Conservation (phyloP, 176 grass and related monocot genomes). For the Luzula sylvatica region DNA sequence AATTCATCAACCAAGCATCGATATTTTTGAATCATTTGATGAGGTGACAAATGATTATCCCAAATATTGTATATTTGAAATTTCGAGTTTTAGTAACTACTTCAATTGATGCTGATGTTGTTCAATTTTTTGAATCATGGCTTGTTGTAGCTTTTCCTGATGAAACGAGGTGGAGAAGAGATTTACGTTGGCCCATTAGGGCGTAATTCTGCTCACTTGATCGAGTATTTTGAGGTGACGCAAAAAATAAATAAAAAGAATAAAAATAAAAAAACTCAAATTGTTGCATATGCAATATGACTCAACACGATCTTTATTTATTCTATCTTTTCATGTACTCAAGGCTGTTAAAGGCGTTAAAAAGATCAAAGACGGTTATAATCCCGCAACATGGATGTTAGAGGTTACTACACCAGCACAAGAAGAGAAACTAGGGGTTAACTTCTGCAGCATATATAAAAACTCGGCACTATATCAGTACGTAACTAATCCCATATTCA, state of each 20-base stretch:
- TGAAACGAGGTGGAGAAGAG: conserved; percentile 52
- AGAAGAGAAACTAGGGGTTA: conserved; percentile 37
- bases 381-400: conserved; percentile 65
- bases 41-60: conserved; percentile 29
- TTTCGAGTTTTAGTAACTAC: background rate
- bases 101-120: background rate
- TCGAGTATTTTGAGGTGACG: conserved; percentile 47
- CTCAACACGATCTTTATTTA: no score
- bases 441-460: conserved; percentile 42
- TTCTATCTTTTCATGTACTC: background rate
- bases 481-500: background rate
- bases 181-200: conserved; percentile 55
- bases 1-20: conserved; percentile 57
- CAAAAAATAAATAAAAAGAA: conserved; percentile 3
- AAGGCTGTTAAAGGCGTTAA: conserved; percentile 27
- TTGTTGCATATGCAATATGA: background rate
- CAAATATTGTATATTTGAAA: background rate
- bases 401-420: conserved; percentile 37
- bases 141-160: conserved; percentile 35
- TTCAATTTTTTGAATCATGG: conserved; percentile 3
- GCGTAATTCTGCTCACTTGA: conserved; percentile 24
- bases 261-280: background rate
- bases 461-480: conserved; percentile 41
- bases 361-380: conserved; percentile 53
- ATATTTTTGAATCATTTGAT: conserved; percentile 62